These are phyloP conservation scores for Trichocladium uniseriatum DNA, from an alignment of 495 filamentous ascomycete species.

Conservation along the genomic window DNA sequence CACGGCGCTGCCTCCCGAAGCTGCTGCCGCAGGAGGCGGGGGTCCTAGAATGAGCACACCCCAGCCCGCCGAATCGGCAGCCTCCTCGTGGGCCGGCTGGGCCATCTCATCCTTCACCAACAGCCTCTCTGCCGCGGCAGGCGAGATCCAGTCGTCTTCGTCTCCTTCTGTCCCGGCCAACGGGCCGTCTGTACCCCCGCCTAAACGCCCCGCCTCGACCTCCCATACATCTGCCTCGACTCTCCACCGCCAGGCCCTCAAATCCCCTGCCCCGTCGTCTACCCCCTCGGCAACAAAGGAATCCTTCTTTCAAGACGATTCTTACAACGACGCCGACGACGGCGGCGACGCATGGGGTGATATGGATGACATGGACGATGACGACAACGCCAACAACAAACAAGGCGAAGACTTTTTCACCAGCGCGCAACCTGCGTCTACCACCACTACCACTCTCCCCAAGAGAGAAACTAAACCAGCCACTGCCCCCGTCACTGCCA, in stretches of 20 bases:
- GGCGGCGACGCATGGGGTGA: constrained; percentile 65
- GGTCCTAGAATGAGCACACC: constrained; percentile 65
- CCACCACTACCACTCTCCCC: constrained; percentile 42
- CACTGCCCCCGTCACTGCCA: constrained; percentile 17
- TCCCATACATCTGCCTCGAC: constrained; percentile 40
- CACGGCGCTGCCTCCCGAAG: constrained; percentile 47
- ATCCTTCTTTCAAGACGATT: constrained; percentile 32
- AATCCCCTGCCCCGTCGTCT: constrained; percentile 35
- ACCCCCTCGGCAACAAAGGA: constrained; percentile 35
- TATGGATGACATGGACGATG: constrained; percentile 43
- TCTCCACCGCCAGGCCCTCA: constrained; percentile 44
- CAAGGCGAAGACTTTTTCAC: constrained; percentile 38
- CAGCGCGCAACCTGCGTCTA: no score
- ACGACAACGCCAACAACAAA: constrained; percentile 37
- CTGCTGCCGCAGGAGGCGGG: constrained; percentile 32
- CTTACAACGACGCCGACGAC: constrained; percentile 30
- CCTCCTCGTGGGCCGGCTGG: constrained; percentile 74
- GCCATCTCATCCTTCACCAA: constrained; percentile 98
- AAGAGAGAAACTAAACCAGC: constrained; percentile 20
- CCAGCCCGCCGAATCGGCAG: constrained; percentile 46
- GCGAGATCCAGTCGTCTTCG: constrained; percentile 57
- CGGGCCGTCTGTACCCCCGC: constrained; percentile 15
- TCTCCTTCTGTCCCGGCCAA: constrained; percentile 15
- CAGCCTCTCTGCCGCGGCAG: constrained; percentile 71
- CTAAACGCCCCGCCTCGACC: constrained; percentile 19